These are phyloP conservation scores for Akanthomyces lecanii DNA, from an alignment of 2,329 filamentous ascomycete species.

Conservation along the genomic window DNA sequence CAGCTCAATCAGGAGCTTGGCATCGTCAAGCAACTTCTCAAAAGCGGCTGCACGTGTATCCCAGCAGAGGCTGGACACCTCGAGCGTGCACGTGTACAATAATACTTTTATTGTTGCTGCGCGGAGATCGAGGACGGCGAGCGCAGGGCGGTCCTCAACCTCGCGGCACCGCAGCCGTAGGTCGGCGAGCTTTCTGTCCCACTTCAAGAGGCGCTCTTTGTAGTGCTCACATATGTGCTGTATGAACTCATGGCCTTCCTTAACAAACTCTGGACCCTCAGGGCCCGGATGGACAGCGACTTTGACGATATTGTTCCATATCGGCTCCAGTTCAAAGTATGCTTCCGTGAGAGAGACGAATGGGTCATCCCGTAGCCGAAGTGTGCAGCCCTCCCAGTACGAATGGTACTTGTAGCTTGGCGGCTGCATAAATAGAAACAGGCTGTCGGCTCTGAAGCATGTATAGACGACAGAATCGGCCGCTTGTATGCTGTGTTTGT, in stretches of 20 bases:
- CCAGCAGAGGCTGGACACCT: not conserved
- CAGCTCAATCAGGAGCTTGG: not conserved
- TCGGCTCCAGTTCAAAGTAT: not conserved
- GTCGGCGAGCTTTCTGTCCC: not conserved
- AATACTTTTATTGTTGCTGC: not conserved
- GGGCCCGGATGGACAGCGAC: not conserved
- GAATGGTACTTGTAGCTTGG: not conserved
- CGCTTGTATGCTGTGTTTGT: not conserved
- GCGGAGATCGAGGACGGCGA: not conserved
- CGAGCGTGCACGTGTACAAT: not conserved
- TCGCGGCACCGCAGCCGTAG: not conserved
- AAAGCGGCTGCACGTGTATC: not conserved
- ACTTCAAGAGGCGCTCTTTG: not conserved
- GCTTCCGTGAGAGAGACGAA: conserved; percentile 4
- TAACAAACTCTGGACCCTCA: not conserved
- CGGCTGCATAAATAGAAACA: not conserved
- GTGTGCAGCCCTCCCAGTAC: not conserved
- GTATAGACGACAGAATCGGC: not conserved
- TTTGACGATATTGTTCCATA: conserved; percentile 1
- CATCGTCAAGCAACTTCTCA: not conserved
- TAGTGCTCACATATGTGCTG: not conserved
- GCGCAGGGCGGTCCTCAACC: not conserved
- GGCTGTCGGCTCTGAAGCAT: not conserved
- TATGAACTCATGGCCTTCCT: not conserved
- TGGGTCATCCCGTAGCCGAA: not conserved